Evolutionary conservation across 208 protist genomes (phyloP).

Genomic region (Trypanosoma vivax): DNA sequence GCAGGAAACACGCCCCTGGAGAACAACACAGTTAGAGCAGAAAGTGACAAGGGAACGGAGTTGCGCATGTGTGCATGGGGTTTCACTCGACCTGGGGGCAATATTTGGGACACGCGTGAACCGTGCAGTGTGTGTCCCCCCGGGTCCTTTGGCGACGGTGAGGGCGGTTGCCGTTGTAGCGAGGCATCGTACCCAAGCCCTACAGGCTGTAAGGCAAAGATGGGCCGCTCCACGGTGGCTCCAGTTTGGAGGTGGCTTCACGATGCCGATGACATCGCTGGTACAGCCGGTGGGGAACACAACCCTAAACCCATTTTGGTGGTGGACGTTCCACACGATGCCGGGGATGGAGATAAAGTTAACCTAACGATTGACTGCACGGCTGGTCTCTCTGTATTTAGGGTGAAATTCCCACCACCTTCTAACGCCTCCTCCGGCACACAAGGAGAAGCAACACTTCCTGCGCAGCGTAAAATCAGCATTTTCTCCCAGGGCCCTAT

Average conservation of each 20-base stretch:
- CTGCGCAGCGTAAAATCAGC: background rate
- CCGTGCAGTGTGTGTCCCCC: conserved; percentile 13
- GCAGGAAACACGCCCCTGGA: background rate
- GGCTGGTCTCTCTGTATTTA: conserved; percentile 9
- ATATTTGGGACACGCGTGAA: conserved; percentile 12
- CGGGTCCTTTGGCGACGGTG: conserved; percentile 15
- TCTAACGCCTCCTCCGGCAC: background rate
- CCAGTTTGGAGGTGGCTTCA: conserved; percentile 4
- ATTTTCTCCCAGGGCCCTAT: background rate
- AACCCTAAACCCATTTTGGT: conserved; percentile 1
- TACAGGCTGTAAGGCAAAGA: conserved; percentile 6
- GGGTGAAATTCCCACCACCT: background rate
- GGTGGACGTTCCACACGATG: background rate
- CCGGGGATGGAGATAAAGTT: conserved; percentile 1
- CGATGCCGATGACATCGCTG: background rate
- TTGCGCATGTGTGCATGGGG: conserved; percentile 10
- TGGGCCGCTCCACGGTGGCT: background rate
- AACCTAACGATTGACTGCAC: conserved; percentile 4
- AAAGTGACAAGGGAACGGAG: too few species aligned
- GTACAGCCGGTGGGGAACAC: background rate
- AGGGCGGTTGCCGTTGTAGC: conserved; percentile 11
- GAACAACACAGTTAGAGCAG: background rate
- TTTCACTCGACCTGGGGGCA: conserved; percentile 15
- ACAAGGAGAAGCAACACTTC: background rate
- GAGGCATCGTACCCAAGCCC: background rate